A percentile compares a stretch with the other conserved stretches of the same genome.
phyloP scores from a whole-genome alignment of 345 rosid species.

The Eucalyptus polybractea region DNA sequence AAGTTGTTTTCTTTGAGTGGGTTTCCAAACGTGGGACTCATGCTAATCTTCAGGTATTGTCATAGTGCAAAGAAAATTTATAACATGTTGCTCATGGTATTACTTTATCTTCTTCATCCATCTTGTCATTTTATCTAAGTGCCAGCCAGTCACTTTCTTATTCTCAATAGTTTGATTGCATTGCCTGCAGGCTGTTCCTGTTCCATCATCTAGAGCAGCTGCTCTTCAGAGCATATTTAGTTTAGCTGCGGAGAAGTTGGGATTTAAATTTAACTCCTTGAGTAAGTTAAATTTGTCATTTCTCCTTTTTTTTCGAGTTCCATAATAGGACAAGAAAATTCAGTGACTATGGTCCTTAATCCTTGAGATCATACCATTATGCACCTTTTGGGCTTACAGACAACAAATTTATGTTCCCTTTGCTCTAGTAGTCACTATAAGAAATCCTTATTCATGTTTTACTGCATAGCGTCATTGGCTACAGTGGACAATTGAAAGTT shows the following conservation, averaged over 20 bases:
- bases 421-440: not conserved
- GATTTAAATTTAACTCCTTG: conserved; percentile 51
- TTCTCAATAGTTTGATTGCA: not conserved
- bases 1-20: conserved; percentile 81
- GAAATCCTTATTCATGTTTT: not conserved
- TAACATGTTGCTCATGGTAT: not conserved
- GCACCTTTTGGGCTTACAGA: not conserved
- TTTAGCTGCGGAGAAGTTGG: conserved; percentile 79
- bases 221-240: conserved; percentile 55
- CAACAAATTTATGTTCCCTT: not conserved
- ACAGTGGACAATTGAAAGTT: not conserved
- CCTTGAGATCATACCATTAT: not conserved
- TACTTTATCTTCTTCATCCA: not conserved
- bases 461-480: not conserved
- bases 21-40: conserved; percentile 68
- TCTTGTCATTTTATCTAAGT: not conserved
- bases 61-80: not conserved
- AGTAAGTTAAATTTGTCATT: conserved; percentile 36
- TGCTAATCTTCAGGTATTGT: conserved; percentile 79
- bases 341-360: not conserved
- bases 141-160: not conserved
- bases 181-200: conserved; percentile 48
- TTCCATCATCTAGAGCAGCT: conserved; percentile 64
- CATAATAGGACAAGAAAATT: not conserved
- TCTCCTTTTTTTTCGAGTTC: not conserved